Base-by-base conservation (phyloP, 1,284 basidiomycete species). In the Ceratobasidium sp. region DNA sequence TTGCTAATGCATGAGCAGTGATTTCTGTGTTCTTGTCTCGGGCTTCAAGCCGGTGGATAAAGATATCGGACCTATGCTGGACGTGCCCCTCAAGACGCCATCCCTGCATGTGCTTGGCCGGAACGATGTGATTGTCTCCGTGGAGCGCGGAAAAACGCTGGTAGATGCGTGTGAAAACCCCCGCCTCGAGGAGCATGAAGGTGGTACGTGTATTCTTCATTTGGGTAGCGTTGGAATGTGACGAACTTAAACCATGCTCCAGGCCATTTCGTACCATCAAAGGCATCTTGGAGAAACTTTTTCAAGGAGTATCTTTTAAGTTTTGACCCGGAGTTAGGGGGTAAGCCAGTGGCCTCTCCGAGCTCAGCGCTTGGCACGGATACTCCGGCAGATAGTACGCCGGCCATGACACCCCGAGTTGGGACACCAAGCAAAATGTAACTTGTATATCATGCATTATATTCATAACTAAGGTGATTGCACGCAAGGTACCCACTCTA, bases 211-310 rank as follows among this genome's bases (percentile, higher is more conserved):
- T 6, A 30, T n/a, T 57, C 55, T 6, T 45, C n/a, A n/a, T 45
- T 45, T 45, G 18, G 43, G 9, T n/a, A 4, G 43, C 9, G 18
- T 45, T 45, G 43, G 18, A 39, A 39, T 9, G 43, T 45, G 10
- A 30, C 18, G 26, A 39, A 14, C 23, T 23, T 18, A 50, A 28
- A 43, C 58, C n/a, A 18, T 32, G 34, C 74, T 45, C 18, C 46
- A 93, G 92, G 92, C 21, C 92, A 94, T 78, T 93, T 92, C 76
- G 87, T 93, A 1, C 92, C 92, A 0, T 89, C 87, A 6, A 92
- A 90, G 75, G 85, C 85, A 1, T 85, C 82, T 50, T 94, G 92
- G 92, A 84, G 91, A 23, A 86, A 85, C 76, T 93, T 93, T 79
- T 81, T 93, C 43, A 81, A 81, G 61, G 84, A 83, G 5, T 89